Evolutionary conservation across 2,329 filamentous ascomycete genomes (phyloP), one percentile per base, ranked within the genome.

Genomic region (Penicillium sp.): DNA sequence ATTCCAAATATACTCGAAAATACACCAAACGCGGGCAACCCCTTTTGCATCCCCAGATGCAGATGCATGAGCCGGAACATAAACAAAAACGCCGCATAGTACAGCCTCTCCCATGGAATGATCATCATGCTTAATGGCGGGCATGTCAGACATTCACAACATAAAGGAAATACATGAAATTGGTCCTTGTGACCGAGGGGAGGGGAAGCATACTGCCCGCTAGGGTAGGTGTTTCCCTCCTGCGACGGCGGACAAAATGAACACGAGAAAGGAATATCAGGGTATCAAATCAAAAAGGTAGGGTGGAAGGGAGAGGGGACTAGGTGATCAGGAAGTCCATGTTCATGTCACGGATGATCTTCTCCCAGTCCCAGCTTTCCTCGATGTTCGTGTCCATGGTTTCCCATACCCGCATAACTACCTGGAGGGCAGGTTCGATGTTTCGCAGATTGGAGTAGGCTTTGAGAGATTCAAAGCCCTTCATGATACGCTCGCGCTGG

Each of bases 351-450:
- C 75, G 69, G 53, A 83, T 81, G 50, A 83, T 79, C 52, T 71
- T 78, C 66, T 84, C 81, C 80, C 80, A 84, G 63, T 84, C 81
- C 81, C 81, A 84, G 47, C 76, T 78, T 48, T 81, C 76, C 50
- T 76, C 73, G 44, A 78, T 77, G 1, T 73, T 74, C 15, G 67
- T 71, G 55, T 83, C 81, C 81, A 84, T 84, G 46, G 81, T 69
- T 49, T 75, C 71, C 81, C 81, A 84, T 18, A 84, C 72, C 50
- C 72, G 74, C 47, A 78, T 69, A 15, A 84, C 79, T 7, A 83
- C 76, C 48, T 73, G 72, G 53, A 78, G 73, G 3, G 81, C 80
- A 46, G 77, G 75, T 42, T 74, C 69, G 53, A 83, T 82, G 58
- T 83, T 83, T 43, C 79, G 79, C 12, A 83, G 65, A 20, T 76